A percentile compares a stretch with the other conserved stretches of the same genome.
These are phyloP conservation scores for Saturnispora gosingensis DNA, from an alignment of 805 yeast genomes.

Conservation along the genomic window DNA sequence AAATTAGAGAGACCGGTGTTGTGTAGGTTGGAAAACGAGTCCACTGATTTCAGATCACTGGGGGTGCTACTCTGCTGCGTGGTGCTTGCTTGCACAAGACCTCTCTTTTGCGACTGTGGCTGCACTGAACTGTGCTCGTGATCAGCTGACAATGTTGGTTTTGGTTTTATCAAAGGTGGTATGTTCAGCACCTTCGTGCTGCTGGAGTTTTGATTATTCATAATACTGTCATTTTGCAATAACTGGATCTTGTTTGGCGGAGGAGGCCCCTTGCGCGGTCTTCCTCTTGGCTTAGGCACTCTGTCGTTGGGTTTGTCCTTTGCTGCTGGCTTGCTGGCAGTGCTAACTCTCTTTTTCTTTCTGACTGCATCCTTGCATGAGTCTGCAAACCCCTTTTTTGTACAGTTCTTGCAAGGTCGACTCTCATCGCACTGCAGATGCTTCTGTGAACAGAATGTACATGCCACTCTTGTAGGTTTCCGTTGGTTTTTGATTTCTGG, in stretches of 20 bases:
- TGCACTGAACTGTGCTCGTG: background rate
- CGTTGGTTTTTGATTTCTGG: conserved; percentile 43
- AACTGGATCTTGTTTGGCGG: background rate
- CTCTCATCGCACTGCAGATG: conserved; percentile 64
- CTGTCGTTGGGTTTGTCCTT: background rate
- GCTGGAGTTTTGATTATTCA: background rate
- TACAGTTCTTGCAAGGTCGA: conserved; percentile 66
- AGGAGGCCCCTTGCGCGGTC: conserved; percentile 2
- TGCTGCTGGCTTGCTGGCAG: background rate
- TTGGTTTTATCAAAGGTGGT: background rate
- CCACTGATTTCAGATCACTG: background rate
- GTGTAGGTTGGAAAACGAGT: background rate
- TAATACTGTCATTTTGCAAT: background rate
- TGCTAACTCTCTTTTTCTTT: conserved; percentile 25
- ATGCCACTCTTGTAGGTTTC: conserved; percentile 60
- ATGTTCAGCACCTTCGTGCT: background rate
- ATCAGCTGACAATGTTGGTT: background rate
- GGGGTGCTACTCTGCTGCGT: background rate
- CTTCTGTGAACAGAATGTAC: conserved; percentile 62
- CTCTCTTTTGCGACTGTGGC: background rate
- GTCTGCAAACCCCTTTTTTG: conserved; percentile 45
- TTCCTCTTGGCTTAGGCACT: conserved; percentile 2
- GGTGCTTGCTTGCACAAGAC: background rate
- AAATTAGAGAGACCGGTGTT: conserved; percentile 1
- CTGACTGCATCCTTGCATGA: conserved; percentile 51